Evolutionary conservation across 805 yeast species (phyloP).

Genomic region (Yamadazyma akitaensis): DNA sequence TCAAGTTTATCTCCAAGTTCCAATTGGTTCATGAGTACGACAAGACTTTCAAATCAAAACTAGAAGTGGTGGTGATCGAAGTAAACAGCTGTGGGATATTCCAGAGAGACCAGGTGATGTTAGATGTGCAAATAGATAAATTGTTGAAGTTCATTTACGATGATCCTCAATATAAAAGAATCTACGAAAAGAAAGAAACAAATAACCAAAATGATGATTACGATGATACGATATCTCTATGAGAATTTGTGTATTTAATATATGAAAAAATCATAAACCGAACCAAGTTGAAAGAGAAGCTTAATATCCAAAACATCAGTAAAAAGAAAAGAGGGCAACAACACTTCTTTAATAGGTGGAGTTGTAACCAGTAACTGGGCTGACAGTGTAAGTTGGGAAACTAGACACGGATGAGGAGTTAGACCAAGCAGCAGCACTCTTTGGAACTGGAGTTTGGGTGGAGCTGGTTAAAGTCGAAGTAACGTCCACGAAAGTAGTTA

Average conservation of each 20-base stretch:
- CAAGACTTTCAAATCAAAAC: slow-evolving; percentile 3
- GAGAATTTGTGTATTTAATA: not conserved
- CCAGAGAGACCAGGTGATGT: slow-evolving; percentile 27
- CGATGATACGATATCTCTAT: slow-evolving; percentile 8
- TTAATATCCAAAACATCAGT: not conserved
- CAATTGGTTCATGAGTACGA: slow-evolving; percentile 13
- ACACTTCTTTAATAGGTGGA: slow-evolving; percentile 1
- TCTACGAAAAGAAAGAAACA: not conserved
- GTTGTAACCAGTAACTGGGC: slow-evolving; percentile 2
- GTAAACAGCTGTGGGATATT: slow-evolving; percentile 28
- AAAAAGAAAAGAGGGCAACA: not conserved
- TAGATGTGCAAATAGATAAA: slow-evolving; percentile 19
- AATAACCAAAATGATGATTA: not conserved
- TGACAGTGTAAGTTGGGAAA: not conserved
- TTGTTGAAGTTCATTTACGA: slow-evolving; percentile 23
- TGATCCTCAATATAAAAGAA: slow-evolving; percentile 13
- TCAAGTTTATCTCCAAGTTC: slow-evolving; percentile 19
- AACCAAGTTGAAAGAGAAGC: not conserved
- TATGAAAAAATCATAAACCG: not conserved
- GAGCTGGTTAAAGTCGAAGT: slow-evolving; percentile 9
- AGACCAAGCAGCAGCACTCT: not conserved
- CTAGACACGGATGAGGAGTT: not conserved
- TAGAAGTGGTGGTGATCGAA: slow-evolving; percentile 20
- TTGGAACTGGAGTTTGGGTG: slow-evolving; percentile 1
- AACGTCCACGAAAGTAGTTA: slow-evolving; percentile 12